Evolutionary conservation across 768 basidiomycete species (phyloP), one percentile per base, ranked within the genome.

Genomic region (Clavaria fumosa): DNA sequence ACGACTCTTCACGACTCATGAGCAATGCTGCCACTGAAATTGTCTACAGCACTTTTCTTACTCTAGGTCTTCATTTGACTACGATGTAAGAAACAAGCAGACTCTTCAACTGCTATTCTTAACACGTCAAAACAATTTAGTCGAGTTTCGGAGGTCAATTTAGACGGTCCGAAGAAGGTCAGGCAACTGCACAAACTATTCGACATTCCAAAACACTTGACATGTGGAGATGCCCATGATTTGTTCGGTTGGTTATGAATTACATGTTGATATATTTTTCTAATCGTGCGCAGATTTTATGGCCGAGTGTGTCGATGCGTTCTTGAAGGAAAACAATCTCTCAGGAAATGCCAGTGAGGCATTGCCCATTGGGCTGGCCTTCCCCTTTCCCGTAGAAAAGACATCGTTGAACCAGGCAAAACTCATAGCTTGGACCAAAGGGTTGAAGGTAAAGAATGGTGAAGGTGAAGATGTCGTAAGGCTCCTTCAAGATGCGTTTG

Each of bases 401-500:
- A 34, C 33, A 20, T 17, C 33, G 11, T 34, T 34, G 33, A 34
- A 34, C 19, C 6, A 10, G 10, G 33, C 11, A 10, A 34, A 34
- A 17, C n/a, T 34, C 19, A 10, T 20, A 21, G 33, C 14, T 21
- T 34, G 33, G 33, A 15, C 33, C 33, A 34, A 34, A 20, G 33
- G 91, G 3, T 96, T 95, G 56, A 57, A 79, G n/a, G 88, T 86
- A 10, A 86, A 76, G 54, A 84, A 89, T 50, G 89, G 89, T 1
- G 58, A 88, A 34, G 88, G 89, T 28, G 66, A 88, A 48, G 91
- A 96, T 51, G 74, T 95, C 21, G 88, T 95, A 27, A 69, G 76
- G 48, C 66, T 96, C 18, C 64, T 96, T 7, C 91, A 96, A 57
- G 81, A 90, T 48, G 85, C 90, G 1, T 85, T 96, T 47, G 76